Conservation (phyloP, 208 protist genomes). For the Acanthamoeba castellanii region DNA sequence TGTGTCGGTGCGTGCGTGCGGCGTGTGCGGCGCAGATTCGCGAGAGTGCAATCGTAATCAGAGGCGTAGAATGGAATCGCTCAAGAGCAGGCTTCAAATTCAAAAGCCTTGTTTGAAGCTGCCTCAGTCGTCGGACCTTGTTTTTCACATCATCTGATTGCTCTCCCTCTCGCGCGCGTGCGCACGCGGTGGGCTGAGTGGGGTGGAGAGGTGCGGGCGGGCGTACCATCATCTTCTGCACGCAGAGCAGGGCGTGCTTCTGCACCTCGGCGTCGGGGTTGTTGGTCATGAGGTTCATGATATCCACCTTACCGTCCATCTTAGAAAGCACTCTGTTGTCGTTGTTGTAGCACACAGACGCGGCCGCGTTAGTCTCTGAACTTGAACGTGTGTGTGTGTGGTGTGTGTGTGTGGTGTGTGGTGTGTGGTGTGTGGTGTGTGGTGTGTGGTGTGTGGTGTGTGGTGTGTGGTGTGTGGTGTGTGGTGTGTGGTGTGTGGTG, state of each 20-base stretch:
- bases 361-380: background rate
- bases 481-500: background rate
- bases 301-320: constrained; percentile 82
- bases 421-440: background rate
- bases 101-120: constrained; percentile 9
- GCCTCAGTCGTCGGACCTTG: constrained; percentile 30
- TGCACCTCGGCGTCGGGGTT: constrained; percentile 83
- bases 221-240: constrained; percentile 90
- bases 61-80: background rate
- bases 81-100: background rate
- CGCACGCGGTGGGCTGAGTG: background rate
- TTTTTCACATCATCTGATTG: background rate
- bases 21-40: background rate
- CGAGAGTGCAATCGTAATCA: background rate
- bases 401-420: too few species aligned
- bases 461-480: too few species aligned
- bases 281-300: constrained; percentile 90
- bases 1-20: too few species aligned
- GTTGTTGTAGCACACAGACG: background rate
- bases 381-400: background rate
- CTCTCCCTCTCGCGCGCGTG: too few species aligned
- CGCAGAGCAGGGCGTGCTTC: constrained; percentile 89
- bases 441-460: background rate
- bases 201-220: background rate
- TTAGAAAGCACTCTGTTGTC: constrained; percentile 78